Conservation (phyloP, 2,329 filamentous ascomycete species). For the Aspergillus unguis region DNA sequence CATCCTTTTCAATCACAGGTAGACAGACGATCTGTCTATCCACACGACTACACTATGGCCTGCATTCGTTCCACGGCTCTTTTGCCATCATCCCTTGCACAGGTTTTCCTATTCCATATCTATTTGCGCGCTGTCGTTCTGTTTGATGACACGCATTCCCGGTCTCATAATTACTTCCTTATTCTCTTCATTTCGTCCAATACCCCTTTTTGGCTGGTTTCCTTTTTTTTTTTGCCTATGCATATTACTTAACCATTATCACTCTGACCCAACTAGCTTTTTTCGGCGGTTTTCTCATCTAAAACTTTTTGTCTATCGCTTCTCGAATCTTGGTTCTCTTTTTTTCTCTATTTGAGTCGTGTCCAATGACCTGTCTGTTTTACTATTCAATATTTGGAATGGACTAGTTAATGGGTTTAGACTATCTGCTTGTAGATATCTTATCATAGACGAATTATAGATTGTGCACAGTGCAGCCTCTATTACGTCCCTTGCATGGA, state of each 20-base stretch:
- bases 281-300: not conserved
- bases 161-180: not conserved
- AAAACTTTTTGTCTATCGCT: not conserved
- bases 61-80: not conserved
- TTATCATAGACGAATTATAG: too few species aligned
- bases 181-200: slow-evolving; percentile 8
- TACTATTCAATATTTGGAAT: too few species aligned
- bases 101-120: not conserved
- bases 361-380: not conserved
- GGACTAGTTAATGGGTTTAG: too few species aligned
- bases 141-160: not conserved
- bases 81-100: not conserved
- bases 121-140: not conserved
- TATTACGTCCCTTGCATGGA: too few species aligned
- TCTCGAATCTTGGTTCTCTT: not conserved
- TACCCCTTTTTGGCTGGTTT: slow-evolving; percentile 4
- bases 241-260: too few species aligned
- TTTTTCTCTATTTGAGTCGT: not conserved
- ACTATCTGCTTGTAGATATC: too few species aligned
- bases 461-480: too few species aligned
- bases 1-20: not conserved
- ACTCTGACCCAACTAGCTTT: too few species aligned
- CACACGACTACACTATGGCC: not conserved
- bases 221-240: not conserved
- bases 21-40: not conserved